These are phyloP conservation scores for Trichophyton schoenleinii DNA, from an alignment of 2,329 filamentous ascomycete species.

Conservation along the genomic window DNA sequence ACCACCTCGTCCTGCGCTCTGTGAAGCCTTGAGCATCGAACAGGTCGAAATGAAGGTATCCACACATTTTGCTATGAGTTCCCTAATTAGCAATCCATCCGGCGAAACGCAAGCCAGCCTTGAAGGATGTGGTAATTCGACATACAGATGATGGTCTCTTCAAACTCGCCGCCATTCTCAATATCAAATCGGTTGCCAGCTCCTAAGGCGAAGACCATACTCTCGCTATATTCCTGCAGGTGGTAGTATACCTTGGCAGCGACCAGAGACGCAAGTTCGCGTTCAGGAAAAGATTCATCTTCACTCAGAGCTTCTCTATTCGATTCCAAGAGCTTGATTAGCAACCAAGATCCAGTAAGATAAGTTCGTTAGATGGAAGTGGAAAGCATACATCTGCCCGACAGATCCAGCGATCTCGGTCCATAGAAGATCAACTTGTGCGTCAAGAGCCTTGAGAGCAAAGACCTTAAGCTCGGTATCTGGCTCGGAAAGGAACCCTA, in stretches of 20 bases:
- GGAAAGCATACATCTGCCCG: conserved; percentile 68
- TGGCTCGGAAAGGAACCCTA: conserved; percentile 90
- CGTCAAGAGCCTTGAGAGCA: conserved; percentile 86
- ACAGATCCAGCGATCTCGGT: conserved; percentile 88
- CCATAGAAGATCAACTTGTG: conserved; percentile 94
- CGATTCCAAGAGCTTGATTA: background rate
- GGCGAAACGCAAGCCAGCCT: background rate
- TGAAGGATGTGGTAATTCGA: conserved; percentile 5
- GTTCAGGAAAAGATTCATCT: conserved; percentile 86
- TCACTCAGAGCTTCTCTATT: conserved; percentile 89
- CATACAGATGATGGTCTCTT: conserved; percentile 89
- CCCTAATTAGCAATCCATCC: background rate
- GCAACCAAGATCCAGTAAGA: background rate
- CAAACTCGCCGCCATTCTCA: conserved; percentile 82
- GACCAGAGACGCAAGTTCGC: conserved; percentile 84
- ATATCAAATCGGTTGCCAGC: conserved; percentile 92
- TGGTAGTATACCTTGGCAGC: conserved; percentile 98
- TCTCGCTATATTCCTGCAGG: conserved; percentile 96
- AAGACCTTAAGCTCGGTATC: conserved; percentile 91
- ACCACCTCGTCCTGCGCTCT: conserved; percentile 36
- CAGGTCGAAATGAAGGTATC: conserved; percentile 90
- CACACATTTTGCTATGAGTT: conserved; percentile 63
- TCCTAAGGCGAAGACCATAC: conserved; percentile 93
- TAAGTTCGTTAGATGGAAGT: conserved; percentile 1
- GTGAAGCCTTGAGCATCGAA: conserved; percentile 45